Evolutionary conservation across 441 rosid genomes (phyloP), one percentile per base, ranked within the genome.

Genomic region (Gossypium lobatum): DNA sequence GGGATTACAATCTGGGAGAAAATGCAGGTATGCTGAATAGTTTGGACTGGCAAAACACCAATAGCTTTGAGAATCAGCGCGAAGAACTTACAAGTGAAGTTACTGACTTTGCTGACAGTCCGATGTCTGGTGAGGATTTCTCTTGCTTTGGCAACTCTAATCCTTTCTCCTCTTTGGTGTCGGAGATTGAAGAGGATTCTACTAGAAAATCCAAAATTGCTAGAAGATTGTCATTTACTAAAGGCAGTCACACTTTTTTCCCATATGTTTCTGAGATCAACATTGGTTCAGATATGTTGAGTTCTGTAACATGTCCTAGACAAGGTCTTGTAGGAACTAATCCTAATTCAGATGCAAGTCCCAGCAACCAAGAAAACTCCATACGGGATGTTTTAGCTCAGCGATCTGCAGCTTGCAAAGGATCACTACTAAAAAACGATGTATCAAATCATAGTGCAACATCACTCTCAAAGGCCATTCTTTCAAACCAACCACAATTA

Each of bases 401-500:
- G 71, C 73, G 84, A 75, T 81, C 86, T 78, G 72, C 80, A 65
- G 80, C 79, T 67, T 71, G 85, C 26, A 78, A 71, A 8, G 82
- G 72, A 75, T 71, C 75, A 55, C 82, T 91, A 55, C 83, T 84
- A 72, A 76, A 78, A 70, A 85, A 76, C 76, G 90, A 87, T 78
- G 82, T 82, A 63, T 82, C 91, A 74, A 84, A 84, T 74, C 79
- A 64, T 71, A 76, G 89, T 53, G 82, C 84, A 80, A 92, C 97
- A 18, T 91, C 92, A 25, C 83, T 88, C 14, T 85, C 89, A 77
- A 85, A 81, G 60, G 91, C 97, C 72, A 81, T 92, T 67, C 87
- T 14, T 79, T 87, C 91, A 62, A 70, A 82, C 57, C 75, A 71
- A 77, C 82, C 82, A 72, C 88, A 79, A 39, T 83, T 83, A 81